Percentiles rank a stretch among this genome's conserved stretches.
Conservation (phyloP, 805 yeast species). For the Scheffersomyces ergatensis region DNA sequence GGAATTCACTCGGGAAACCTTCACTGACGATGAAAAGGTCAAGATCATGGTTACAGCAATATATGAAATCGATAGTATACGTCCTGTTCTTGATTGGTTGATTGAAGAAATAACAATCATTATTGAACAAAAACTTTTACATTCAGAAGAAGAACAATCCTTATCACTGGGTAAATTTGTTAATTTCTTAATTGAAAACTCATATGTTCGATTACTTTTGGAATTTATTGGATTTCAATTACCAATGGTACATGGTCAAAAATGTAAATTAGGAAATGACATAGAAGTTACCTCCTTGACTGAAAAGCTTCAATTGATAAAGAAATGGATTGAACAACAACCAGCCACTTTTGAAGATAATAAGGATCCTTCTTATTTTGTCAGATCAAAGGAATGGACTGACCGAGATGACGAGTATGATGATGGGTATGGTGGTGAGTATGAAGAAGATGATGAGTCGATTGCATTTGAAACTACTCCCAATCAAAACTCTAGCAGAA, state of each 20-base stretch:
- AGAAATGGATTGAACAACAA: conserved; percentile 37
- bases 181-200: conserved; percentile 23
- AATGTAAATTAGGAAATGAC: conserved; percentile 35
- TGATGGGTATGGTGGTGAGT: conserved; percentile 21
- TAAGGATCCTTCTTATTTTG: conserved; percentile 31
- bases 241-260: conserved; percentile 37
- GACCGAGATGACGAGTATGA: conserved; percentile 30
- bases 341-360: conserved; percentile 34
- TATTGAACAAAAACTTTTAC: conserved; percentile 18
- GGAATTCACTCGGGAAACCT: conserved; percentile 28
- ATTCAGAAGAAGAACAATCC: conserved; percentile 8
- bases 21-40: conserved; percentile 44
- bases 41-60: conserved; percentile 51
- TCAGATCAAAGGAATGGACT: conserved; percentile 23
- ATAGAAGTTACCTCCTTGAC: conserved; percentile 29
- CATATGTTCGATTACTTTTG: conserved; percentile 48
- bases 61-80: conserved; percentile 40
- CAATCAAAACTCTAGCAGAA: conserved; percentile 3
- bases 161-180: background rate
- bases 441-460: conserved; percentile 20
- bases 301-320: conserved; percentile 33
- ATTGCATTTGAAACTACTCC: conserved; percentile 31
- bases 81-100: conserved; percentile 42
- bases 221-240: conserved; percentile 44
- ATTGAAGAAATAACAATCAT: conserved; percentile 23